Base-by-base conservation (phyloP, 1,284 basidiomycete genomes). In the Cystobasidium pallidum region DNA sequence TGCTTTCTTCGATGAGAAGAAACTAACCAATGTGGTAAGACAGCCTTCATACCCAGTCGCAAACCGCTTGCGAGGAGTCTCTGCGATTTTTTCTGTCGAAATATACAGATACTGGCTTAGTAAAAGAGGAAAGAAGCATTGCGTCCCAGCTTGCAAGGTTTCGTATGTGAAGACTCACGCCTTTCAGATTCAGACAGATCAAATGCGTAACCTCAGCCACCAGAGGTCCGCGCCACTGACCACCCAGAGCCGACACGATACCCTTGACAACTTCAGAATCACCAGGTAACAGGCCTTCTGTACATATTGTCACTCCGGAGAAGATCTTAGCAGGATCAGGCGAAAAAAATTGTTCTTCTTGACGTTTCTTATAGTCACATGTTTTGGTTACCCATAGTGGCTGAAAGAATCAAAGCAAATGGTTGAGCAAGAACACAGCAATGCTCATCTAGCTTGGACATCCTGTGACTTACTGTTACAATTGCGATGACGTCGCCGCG, bases 171-270 rank as follows among this genome's bases (percentile, higher is more conserved):
- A 11, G 65, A 75, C 77, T 54, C 58, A 79, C 78, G 10, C 79
- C 78, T 28, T 75, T 41, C 19, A 80, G 78, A 26, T 81, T 81
- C 30, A 88, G 80, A 34, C 87, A 87, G 76, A 94, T 89, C 58
- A 94, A 84, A 79, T 94, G 92, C 0, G 92, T 94, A 45, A 92
- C 88, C 75, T 94, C 92, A 72, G 86, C 85, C 0, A 91, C 91
- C 63, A 92, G 85, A 3, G 87, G 87, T 0, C 83, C 82, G 17
- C 89, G 85, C 86, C 87, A 92, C 79, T 90, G 88, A 2, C 93
- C 92, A 0, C 93, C 92, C n/a, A 91, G 85, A 0, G 88, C 86
- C 1, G 84, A 83, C 52, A 94, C 87, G 0, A 87, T 89, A 0
- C 87, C 88, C 0, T 85, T 85, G 49, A 94, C 85, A 6, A 90